phyloP scores from a whole-genome alignment of 192 early-diverging fungal genomes.

The Coemansia sp. region DNA sequence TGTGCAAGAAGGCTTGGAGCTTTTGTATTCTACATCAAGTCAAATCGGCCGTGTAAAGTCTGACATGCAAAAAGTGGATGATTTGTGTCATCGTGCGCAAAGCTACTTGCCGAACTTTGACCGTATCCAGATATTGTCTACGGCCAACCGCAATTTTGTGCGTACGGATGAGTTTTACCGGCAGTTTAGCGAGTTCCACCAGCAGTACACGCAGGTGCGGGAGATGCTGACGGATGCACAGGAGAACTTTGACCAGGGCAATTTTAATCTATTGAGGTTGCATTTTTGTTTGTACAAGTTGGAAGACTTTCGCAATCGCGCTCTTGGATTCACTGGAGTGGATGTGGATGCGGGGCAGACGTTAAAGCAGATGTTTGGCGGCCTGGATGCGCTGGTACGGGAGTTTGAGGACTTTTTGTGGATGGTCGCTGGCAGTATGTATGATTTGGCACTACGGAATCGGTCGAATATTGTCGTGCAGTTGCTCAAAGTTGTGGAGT shows the following conservation, averaged over 20 bases:
- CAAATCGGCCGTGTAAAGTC: slow-evolving; percentile 64
- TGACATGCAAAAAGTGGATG: slow-evolving; percentile 84
- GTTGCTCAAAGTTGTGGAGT: slow-evolving; percentile 92
- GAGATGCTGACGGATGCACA: slow-evolving; percentile 68
- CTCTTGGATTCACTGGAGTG: slow-evolving; percentile 73
- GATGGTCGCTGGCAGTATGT: slow-evolving; percentile 74
- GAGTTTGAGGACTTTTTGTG: slow-evolving; percentile 90
- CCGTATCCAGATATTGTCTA: slow-evolving; percentile 89
- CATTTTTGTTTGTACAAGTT: slow-evolving; percentile 88
- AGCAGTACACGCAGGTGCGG: slow-evolving; percentile 72
- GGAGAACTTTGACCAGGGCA: slow-evolving; percentile 43
- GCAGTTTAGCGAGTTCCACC: slow-evolving; percentile 84
- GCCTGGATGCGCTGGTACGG: slow-evolving; percentile 73
- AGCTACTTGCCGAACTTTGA: slow-evolving; percentile 88
- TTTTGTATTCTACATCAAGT: slow-evolving; percentile 61
- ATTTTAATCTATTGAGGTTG: slow-evolving; percentile 76
- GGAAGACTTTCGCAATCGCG: slow-evolving; percentile 84
- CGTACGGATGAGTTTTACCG: slow-evolving; percentile 82
- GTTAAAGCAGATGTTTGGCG: slow-evolving; percentile 81
- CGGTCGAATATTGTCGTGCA: slow-evolving; percentile 77
- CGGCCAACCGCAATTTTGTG: slow-evolving; percentile 93
- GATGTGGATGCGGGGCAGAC: slow-evolving; percentile 80
- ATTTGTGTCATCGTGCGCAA: slow-evolving; percentile 80
- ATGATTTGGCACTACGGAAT: slow-evolving; percentile 73
- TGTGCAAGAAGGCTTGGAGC: slow-evolving; percentile 85